These are phyloP conservation scores for Leccinum boreale DNA, from an alignment of 768 basidiomycete species.

Conservation along the genomic window DNA sequence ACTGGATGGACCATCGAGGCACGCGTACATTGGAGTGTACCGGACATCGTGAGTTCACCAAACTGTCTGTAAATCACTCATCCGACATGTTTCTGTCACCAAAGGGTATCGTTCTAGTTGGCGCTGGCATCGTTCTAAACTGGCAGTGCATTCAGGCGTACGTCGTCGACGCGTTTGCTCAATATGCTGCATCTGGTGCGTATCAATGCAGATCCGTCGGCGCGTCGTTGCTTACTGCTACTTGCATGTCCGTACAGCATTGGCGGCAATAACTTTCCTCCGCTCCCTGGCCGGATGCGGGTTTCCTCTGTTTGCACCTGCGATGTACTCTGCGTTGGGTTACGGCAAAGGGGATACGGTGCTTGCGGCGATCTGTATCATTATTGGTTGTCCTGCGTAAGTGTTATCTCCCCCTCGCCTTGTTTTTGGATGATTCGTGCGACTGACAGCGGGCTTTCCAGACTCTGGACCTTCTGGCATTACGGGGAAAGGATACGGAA, in stretches of 20 bases:
- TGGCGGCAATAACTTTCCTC: conserved; percentile 61
- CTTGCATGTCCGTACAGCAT: conserved; percentile 35
- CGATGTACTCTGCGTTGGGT: conserved; percentile 62
- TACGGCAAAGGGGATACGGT: conserved; percentile 70
- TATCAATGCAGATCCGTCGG: not conserved
- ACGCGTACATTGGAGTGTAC: conserved; percentile 58
- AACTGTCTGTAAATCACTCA: not conserved
- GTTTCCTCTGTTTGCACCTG: conserved; percentile 73
- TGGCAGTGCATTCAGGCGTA: conserved; percentile 68
- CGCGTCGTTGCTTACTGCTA: not conserved
- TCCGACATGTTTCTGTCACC: not conserved
- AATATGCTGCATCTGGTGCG: conserved; percentile 32
- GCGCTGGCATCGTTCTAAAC: conserved; percentile 55
- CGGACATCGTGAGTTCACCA: conserved; percentile 50
- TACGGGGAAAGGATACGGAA: conserved; percentile 49
- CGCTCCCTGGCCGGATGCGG: conserved; percentile 68
- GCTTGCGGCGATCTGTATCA: conserved; percentile 55
- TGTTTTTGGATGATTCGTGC: conserved; percentile 26
- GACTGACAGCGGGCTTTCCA: conserved; percentile 10
- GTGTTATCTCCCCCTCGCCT: conserved; percentile 15
- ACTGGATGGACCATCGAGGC: no score
- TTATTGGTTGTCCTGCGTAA: conserved; percentile 55
- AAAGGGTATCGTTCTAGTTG: conserved; percentile 57
- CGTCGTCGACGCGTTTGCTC: conserved; percentile 61
- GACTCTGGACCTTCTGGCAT: conserved; percentile 44